These are phyloP conservation scores for Solanum clarkiae DNA, from an alignment of 257 asterid genomes.

Conservation along the genomic window DNA sequence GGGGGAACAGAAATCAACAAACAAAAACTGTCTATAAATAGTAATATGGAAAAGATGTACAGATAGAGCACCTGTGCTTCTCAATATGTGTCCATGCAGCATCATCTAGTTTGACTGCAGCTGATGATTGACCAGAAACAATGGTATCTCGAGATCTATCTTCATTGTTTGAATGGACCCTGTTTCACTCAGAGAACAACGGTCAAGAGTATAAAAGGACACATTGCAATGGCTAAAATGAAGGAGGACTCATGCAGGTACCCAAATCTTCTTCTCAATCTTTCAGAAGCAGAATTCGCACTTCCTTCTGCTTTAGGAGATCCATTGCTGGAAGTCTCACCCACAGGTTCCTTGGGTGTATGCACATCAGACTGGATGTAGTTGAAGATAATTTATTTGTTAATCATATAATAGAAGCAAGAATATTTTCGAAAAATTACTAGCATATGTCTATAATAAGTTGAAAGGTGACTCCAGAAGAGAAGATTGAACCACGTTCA, in stretches of 20 bases:
- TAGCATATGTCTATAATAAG: not conserved
- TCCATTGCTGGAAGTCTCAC: slow-evolving; percentile 21
- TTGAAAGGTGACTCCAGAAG: not conserved
- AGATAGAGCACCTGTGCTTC: slow-evolving; percentile 54
- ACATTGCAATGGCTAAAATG: not conserved
- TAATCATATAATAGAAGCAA: not conserved
- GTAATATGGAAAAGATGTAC: not conserved
- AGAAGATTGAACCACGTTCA: not conserved
- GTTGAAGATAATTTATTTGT: slow-evolving; percentile 3
- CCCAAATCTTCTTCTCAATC: slow-evolving; percentile 78
- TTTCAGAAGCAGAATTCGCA: slow-evolving; percentile 36
- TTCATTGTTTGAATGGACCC: slow-evolving; percentile 27
- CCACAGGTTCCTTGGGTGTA: slow-evolving; percentile 24
- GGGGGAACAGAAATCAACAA: not conserved
- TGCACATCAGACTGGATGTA: slow-evolving; percentile 33
- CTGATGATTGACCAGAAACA: slow-evolving; percentile 22
- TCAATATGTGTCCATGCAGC: slow-evolving; percentile 66
- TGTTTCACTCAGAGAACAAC: slow-evolving; percentile 20
- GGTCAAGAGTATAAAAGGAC: not conserved
- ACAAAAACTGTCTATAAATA: not conserved
- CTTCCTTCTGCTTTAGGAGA: slow-evolving; percentile 38
- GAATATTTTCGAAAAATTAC: not conserved
- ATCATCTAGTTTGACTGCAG: slow-evolving; percentile 69
- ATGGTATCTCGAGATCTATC: slow-evolving; percentile 23
- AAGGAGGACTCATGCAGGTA: slow-evolving; percentile 1